Percentiles rank a stretch among this genome's conserved stretches.
These are phyloP conservation scores for Leishmania turanica DNA, from an alignment of 208 protist genomes.

Conservation along the genomic window DNA sequence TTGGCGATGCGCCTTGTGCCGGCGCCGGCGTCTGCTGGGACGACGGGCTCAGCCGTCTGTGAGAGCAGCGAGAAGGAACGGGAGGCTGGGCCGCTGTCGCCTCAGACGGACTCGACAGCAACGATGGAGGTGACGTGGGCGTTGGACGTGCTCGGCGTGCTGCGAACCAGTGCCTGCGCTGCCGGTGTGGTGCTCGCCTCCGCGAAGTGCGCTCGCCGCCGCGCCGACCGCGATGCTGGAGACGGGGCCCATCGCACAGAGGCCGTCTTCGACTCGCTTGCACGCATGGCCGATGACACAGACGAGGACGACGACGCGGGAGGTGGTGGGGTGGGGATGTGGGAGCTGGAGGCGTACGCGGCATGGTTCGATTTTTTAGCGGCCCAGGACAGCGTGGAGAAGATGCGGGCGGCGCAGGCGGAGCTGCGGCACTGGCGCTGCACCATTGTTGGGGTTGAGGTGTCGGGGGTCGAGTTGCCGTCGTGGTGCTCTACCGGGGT, in stretches of 20 bases:
- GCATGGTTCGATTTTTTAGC: conserved; percentile 27
- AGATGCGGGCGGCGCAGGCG: conserved; percentile 5
- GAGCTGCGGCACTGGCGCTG: conserved; percentile 29
- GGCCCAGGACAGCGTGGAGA: neutral
- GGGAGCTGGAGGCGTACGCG: conserved; percentile 22
- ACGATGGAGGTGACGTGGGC: conserved; percentile 22
- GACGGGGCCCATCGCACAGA: neutral
- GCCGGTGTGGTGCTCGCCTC: conserved; percentile 1
- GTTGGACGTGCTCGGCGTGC: conserved; percentile 17
- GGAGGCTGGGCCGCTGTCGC: neutral
- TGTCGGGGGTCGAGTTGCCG: conserved; percentile 21
- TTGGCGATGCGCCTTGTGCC: conserved; percentile 6
- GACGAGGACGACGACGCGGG: conserved; percentile 7
- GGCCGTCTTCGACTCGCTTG: neutral
- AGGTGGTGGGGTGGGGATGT: neutral
- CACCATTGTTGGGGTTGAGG: conserved; percentile 19
- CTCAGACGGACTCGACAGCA: neutral
- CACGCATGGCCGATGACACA: neutral
- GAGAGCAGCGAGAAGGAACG: neutral
- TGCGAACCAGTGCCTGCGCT: conserved; percentile 6
- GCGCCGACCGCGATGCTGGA: neutral
- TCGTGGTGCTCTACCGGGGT: conserved; percentile 8
- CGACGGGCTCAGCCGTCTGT: too few species aligned
- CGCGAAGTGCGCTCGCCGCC: neutral
- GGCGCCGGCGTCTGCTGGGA: neutral